These are phyloP conservation scores for Candida sp. DNA, from an alignment of 1,139 yeast species.

Conservation along the genomic window DNA sequence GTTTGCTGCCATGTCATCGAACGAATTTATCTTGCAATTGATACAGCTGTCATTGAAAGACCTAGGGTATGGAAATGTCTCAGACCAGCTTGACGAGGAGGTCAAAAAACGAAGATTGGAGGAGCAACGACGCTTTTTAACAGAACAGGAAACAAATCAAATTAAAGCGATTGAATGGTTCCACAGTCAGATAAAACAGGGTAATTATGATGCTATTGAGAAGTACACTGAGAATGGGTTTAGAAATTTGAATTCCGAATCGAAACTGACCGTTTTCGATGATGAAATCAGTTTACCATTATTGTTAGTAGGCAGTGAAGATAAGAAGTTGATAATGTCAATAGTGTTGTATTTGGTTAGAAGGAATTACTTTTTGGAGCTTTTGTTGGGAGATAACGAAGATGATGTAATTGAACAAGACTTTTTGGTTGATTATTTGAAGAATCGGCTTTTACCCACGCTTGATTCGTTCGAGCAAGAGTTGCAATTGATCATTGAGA, in stretches of 20 bases:
- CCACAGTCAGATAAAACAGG: slow-evolving; percentile 15
- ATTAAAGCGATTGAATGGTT: slow-evolving; percentile 21
- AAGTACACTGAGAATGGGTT: slow-evolving; percentile 10
- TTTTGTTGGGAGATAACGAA: slow-evolving; percentile 1
- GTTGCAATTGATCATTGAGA: not conserved
- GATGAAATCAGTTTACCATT: not conserved
- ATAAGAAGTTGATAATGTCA: slow-evolving; percentile 10
- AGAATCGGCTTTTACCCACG: not conserved
- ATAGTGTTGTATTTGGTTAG: slow-evolving; percentile 24
- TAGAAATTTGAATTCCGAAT: not conserved
- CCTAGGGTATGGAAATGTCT: slow-evolving; percentile 20
- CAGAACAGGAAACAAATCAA: not conserved
- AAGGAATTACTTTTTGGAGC: slow-evolving; percentile 20
- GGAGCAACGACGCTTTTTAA: slow-evolving; percentile 2
- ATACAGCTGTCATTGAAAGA: slow-evolving; percentile 29
- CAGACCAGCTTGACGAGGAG: slow-evolving; percentile 11
- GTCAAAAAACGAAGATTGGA: slow-evolving; percentile 10
- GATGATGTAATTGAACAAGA: slow-evolving; percentile 1
- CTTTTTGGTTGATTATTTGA: slow-evolving; percentile 7
- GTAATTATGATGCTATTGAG: slow-evolving; percentile 20
- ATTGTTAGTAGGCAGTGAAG: slow-evolving; percentile 3
- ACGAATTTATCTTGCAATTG: slow-evolving; percentile 28
- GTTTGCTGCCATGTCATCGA: slow-evolving; percentile 15
- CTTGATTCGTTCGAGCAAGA: not conserved
- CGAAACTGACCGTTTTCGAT: not conserved